phyloP scores from a whole-genome alignment of 192 early-diverging fungal genomes.

The Coemansia sp. region DNA sequence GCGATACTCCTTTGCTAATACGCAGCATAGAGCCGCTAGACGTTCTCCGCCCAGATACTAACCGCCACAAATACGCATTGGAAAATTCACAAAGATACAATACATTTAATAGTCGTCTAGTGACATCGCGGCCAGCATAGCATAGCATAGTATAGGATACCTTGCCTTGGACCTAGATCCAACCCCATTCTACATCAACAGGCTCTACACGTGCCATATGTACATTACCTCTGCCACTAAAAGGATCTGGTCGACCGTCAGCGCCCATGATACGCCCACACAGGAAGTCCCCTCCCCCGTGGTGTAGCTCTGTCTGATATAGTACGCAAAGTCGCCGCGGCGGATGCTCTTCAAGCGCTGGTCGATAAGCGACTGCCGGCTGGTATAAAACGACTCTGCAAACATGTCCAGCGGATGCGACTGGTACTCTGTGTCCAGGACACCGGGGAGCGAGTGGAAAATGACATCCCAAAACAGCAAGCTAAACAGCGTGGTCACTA shows the following conservation, averaged over 20 bases:
- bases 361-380: slow-evolving; percentile 45
- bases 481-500: slow-evolving; percentile 59
- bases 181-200: too few species aligned
- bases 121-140: too few species aligned
- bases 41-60: slow-evolving; percentile 58
- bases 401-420: slow-evolving; percentile 63
- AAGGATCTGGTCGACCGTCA: slow-evolving; percentile 22
- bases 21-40: slow-evolving; percentile 56
- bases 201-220: too few species aligned
- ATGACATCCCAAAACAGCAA: slow-evolving; percentile 71
- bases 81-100: neutral
- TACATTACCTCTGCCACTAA: slow-evolving; percentile 28
- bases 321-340: slow-evolving; percentile 11
- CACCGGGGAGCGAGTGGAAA: slow-evolving; percentile 57
- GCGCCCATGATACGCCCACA: slow-evolving; percentile 41
- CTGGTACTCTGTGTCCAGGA: slow-evolving; percentile 70
- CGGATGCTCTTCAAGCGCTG: slow-evolving; percentile 33
- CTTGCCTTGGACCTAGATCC: too few species aligned
- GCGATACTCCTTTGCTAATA: slow-evolving; percentile 61
- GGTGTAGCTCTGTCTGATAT: slow-evolving; percentile 18
- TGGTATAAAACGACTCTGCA: slow-evolving; percentile 61
- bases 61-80: too few species aligned
- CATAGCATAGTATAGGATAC: too few species aligned
- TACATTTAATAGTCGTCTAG: neutral
- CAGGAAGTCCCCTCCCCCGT: slow-evolving; percentile 25